Percentiles rank a stretch among this genome's conserved stretches.
These are phyloP conservation scores for Tetracladium maxilliforme DNA, from an alignment of 2,329 filamentous ascomycete species.

Conservation along the genomic window DNA sequence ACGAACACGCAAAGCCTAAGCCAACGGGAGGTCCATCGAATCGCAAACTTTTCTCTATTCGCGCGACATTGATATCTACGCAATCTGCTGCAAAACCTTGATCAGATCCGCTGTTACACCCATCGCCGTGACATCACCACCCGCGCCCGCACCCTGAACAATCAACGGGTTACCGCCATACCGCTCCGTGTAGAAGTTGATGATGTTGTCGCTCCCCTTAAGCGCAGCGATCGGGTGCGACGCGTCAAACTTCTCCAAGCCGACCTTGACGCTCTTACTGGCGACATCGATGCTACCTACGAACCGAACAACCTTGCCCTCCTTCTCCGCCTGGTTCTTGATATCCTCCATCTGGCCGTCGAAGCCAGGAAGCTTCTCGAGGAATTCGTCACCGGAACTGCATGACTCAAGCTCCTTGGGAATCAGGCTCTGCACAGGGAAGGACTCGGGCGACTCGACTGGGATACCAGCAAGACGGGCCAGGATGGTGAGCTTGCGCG, in stretches of 20 bases:
- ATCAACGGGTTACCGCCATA: constrained; percentile 87
- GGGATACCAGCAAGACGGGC: constrained; percentile 72
- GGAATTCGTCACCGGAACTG: constrained; percentile 70
- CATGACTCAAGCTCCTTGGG: constrained; percentile 71
- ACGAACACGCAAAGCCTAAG: too few relatives aligned
- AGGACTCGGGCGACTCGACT: constrained; percentile 71
- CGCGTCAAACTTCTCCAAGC: constrained; percentile 75
- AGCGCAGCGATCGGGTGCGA: constrained; percentile 85
- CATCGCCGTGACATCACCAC: constrained; percentile 94
- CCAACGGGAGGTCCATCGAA: background rate
- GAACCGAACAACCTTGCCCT: constrained; percentile 86
- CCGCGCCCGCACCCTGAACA: constrained; percentile 86
- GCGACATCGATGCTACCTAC: constrained; percentile 84
- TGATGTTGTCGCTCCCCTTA: constrained; percentile 97
- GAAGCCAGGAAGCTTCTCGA: constrained; percentile 65
- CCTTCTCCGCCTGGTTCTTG: constrained; percentile 70
- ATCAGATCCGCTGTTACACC: constrained; percentile 88
- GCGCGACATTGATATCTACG: constrained; percentile 22
- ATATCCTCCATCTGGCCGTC: constrained; percentile 82
- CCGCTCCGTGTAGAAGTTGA: constrained; percentile 93
- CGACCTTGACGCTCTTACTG: constrained; percentile 76
- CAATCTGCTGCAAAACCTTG: constrained; percentile 68
- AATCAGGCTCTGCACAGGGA: constrained; percentile 89
- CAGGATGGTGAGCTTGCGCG: constrained; percentile 90
- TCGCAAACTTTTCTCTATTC: background rate